Percentiles rank a stretch among this genome's conserved stretches.
These are phyloP conservation scores for Nitzschia sp. DNA, from an alignment of 108 stramenopile species.

Conservation along the genomic window DNA sequence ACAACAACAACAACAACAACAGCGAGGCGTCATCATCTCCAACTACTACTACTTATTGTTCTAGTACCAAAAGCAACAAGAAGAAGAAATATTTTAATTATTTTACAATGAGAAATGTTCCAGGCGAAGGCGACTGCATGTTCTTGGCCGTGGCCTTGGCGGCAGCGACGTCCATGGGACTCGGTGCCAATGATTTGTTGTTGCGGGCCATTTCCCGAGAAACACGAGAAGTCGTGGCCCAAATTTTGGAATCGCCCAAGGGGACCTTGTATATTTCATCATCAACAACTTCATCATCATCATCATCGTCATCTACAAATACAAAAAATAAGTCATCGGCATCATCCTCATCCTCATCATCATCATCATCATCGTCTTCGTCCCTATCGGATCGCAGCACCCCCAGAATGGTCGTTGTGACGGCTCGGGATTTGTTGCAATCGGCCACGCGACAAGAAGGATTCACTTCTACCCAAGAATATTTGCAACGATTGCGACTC, in stretches of 20 bases:
- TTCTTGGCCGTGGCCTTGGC: conserved; percentile 69
- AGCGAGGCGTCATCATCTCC: no score
- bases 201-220: conserved; percentile 45
- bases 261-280: conserved; percentile 45
- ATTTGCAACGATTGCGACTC: conserved; percentile 44
- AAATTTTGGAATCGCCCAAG: conserved; percentile 43
- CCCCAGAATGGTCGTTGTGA: no score
- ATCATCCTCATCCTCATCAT: no score
- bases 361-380: no score
- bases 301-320: no score
- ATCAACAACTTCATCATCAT: background rate
- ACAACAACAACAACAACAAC: no score
- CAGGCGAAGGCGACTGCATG: conserved; percentile 78
- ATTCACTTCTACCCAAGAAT: conserved; percentile 43
- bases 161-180: conserved; percentile 56
- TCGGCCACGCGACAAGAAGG: conserved; percentile 59
- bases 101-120: conserved; percentile 71
- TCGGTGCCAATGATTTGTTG: conserved; percentile 44
- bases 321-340: conserved; percentile 45
- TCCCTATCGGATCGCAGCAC: no score
- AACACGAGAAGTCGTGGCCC: conserved; percentile 58
- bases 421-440: conserved; percentile 41
- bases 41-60: no score
- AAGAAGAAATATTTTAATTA: conserved; percentile 1
- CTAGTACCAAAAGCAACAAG: no score